phyloP scores from a whole-genome alignment of 257 asterid species.

The Prunella vulgaris region DNA sequence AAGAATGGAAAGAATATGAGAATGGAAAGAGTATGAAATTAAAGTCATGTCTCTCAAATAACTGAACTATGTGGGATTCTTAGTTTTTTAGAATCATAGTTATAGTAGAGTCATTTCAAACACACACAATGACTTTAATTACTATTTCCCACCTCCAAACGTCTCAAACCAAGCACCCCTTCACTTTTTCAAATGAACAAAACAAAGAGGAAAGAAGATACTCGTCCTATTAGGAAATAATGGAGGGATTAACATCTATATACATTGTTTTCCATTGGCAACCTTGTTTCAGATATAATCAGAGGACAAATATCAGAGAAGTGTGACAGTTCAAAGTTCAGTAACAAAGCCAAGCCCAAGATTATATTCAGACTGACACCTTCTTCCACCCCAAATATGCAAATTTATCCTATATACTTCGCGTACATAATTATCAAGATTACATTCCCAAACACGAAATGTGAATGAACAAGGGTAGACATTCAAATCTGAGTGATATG shows the following conservation, averaged over 20 bases:
- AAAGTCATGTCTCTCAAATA: no score
- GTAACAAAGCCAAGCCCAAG: neutral
- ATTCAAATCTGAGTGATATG: neutral
- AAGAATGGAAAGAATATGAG: no score
- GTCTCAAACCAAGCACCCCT: no score
- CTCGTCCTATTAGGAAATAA: neutral
- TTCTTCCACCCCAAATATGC: neutral
- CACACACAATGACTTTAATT: no score
- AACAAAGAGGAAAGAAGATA: neutral
- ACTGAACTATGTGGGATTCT: no score
- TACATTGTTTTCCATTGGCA: neutral
- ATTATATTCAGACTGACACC: neutral
- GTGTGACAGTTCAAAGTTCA: neutral
- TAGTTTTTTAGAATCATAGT: no score
- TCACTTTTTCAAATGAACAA: neutral
- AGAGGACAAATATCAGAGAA: neutral
- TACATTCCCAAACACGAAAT: neutral
- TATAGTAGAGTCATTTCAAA: no score
- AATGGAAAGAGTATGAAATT: no score
- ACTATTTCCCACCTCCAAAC: no score
- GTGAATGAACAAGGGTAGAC: neutral
- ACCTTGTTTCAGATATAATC: slow-evolving; percentile 1
- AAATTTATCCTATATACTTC: neutral
- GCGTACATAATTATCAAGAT: neutral
- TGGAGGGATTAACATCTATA: neutral